Percentiles rank a stretch among this genome's conserved stretches.
phyloP scores from a whole-genome alignment of 495 filamentous ascomycete genomes.

The Parachaetomium inaequale region DNA sequence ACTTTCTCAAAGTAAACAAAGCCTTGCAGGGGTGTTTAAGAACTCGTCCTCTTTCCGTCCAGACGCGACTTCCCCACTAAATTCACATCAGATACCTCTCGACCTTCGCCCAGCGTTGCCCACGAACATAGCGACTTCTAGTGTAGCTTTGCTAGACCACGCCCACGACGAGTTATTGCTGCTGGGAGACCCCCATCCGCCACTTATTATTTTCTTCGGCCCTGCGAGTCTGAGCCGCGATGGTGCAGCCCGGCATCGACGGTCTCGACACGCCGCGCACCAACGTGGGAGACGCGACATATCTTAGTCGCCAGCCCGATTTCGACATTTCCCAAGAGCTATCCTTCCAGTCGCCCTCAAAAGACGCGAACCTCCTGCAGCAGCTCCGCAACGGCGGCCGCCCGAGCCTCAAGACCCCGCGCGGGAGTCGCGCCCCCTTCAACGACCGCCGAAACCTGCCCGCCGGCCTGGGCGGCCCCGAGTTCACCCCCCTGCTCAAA shows the following conservation, averaged over 20 bases:
- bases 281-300: conserved; percentile 74
- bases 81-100: neutral
- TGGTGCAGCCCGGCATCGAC: conserved; percentile 46
- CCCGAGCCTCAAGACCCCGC: conserved; percentile 65
- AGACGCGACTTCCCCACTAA: conserved; percentile 10
- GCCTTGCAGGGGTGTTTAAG: neutral
- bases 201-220: neutral
- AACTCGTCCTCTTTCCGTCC: neutral
- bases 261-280: conserved; percentile 78
- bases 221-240: conserved; percentile 24
- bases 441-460: conserved; percentile 65
- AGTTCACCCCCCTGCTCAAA: conserved; percentile 92
- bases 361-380: conserved; percentile 68
- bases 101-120: neutral
- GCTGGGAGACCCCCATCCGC: neutral
- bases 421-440: conserved; percentile 58
- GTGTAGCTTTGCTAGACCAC: neutral
- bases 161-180: neutral
- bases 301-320: conserved; percentile 63
- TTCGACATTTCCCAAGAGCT: conserved; percentile 77
- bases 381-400: conserved; percentile 61
- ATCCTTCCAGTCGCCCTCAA: conserved; percentile 81
- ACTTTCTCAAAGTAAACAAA: conserved; percentile 7
- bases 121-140: neutral
- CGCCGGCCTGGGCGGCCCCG: conserved; percentile 57